Evolutionary conservation across 2,329 filamentous ascomycete genomes (phyloP), one percentile per base, ranked within the genome.

Genomic region (Nigrospora oryzae): DNA sequence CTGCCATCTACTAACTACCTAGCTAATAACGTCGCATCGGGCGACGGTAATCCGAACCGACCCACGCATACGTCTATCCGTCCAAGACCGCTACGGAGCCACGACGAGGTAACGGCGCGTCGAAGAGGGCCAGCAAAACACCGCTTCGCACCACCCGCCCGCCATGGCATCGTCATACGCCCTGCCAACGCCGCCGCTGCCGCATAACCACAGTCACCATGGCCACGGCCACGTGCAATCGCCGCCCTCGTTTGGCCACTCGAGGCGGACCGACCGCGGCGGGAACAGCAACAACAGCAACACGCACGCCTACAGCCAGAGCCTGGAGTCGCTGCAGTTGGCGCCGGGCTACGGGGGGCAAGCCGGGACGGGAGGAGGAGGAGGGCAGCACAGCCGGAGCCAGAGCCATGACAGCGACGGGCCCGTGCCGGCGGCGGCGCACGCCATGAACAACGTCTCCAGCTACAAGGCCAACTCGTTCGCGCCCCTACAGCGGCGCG

Each of bases 131-230:
- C 23, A 28, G 23, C 23, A 28, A 28, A 28, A 28, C 7, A 28
- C 23, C 23, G 7, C 23, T 28, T 10, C 4, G 23, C 23, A 28
- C 23, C 5, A 10, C 2, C 8, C 23, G 23, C 23, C 23, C 39
- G 62, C 46, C 46, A 75, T 75, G 71, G 67, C 71, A 48, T 71
- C 74, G 34, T 71, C 75, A 17, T 79, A 76, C 56, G 65, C 69
- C 42, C 60, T 79, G 44, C 75, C 75, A n/a, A 68, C 72, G 33
- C 66, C 73, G 33, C 65, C 71, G 35, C 59, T 75, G 38, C 68
- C 71, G 43, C 71, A 71, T 51, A 68, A 66, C 46, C 68, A 74
- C 51, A 63, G 69, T 44, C 66, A 66, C 40, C 53, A 59, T 17
- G 54, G 51, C 30, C 57, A 59, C 51, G 58, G 65, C 38, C 64